Evolutionary conservation across 495 filamentous ascomycete species (phyloP), one percentile per base, ranked within the genome.

Genomic region (Lasiosphaeria hispida): DNA sequence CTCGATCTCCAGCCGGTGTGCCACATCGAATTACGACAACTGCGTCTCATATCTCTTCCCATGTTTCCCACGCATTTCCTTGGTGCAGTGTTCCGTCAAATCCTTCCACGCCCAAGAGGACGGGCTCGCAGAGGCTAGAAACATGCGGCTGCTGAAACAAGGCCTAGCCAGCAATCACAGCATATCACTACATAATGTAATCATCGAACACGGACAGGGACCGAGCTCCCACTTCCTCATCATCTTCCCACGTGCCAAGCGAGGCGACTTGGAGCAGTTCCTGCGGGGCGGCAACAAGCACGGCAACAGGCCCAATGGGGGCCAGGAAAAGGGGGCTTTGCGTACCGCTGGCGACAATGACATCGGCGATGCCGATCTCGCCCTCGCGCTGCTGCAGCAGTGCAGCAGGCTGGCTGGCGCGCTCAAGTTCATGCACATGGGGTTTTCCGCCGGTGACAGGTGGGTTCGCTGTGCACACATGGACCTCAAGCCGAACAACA

Each of bases 401-500:
- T 47, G 13, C 33, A 18, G 43, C 7, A 23, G 48, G 13, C 42
- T 57, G 4, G 53, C 53, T 3, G 13, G 9, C 2, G 53, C 53
- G 4, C 43, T 57, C 18, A 38, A 48, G 53, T 57, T 57, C 43
- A 11, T 57, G 23, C 53, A 57, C 53, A 38, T 10, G 4, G 19
- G 19, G 15, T 36, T 18, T 18, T 19, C 10, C 6, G 48, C 38
- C 7, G 35, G 10, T 15, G 42, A 36, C n/a, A 43, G 19, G 7
- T 11, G 11, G 18, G 18, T 35, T 1, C 38, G 48, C 10, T 47
- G 53, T 14, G 53, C 53, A 4, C 53, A 57, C 30, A 57, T 57
- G 53, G 53, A 57, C 35, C 53, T 57, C 19, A 57, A 57, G 41
- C 53, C 53, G 5, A 43, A 57, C 30, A 57, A 57, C 30, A 57